A percentile compares a stretch with the other conserved stretches of the same genome.
Evolutionary conservation across 805 yeast genomes (phyloP).

Genomic region (Pichia pseudocactophila): DNA sequence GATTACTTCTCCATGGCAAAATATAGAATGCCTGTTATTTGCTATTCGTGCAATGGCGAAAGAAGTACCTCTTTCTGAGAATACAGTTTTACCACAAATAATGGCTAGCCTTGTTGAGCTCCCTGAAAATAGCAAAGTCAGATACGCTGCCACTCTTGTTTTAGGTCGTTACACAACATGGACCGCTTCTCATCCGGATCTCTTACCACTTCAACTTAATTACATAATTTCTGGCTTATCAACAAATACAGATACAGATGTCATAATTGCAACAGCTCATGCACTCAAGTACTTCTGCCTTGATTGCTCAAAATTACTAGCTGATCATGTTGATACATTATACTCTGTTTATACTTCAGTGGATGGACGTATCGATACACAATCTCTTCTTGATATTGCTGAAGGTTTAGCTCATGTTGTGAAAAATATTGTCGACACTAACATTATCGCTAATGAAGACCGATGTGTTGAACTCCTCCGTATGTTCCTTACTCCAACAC

Average conservation of each 20-base stretch:
- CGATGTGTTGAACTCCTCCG: background rate
- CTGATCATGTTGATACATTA: constrained; percentile 64
- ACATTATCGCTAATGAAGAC: constrained; percentile 31
- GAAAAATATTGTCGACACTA: constrained; percentile 28
- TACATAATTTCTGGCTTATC: constrained; percentile 72
- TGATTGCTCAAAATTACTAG: constrained; percentile 68
- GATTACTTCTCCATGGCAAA: constrained; percentile 54
- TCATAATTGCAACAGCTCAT: constrained; percentile 80
- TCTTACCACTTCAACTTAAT: constrained; percentile 70
- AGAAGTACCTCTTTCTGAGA: constrained; percentile 63
- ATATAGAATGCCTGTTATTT: constrained; percentile 82
- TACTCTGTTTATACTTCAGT: constrained; percentile 60
- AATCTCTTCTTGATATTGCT: constrained; percentile 67
- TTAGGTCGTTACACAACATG: constrained; percentile 95
- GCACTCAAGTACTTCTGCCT: constrained; percentile 92
- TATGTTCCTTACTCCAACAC: background rate
- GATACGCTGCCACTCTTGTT: constrained; percentile 89
- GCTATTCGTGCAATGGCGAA: constrained; percentile 91
- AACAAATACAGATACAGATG: no score
- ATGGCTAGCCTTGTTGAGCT: constrained; percentile 58
- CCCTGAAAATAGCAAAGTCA: constrained; percentile 78
- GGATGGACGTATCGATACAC: constrained; percentile 46
- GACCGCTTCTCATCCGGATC: constrained; percentile 82
- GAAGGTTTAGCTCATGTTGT: constrained; percentile 87
- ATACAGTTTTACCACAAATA: constrained; percentile 62